These are phyloP conservation scores for Mucor saturninus DNA, from an alignment of 371 early-diverging fungal species.

Conservation along the genomic window DNA sequence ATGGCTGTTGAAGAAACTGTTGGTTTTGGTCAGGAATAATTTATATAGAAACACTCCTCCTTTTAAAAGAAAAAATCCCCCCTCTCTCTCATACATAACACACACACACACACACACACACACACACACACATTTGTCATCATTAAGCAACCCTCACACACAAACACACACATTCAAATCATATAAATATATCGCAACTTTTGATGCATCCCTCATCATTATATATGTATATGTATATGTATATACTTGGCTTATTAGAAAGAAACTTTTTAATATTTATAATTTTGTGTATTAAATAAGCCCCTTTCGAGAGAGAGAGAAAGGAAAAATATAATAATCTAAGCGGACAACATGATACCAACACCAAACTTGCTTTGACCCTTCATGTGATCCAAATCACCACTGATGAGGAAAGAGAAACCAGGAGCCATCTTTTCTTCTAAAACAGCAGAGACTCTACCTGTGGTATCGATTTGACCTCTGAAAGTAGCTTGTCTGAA, in stretches of 20 bases:
- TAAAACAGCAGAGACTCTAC: conserved; percentile 84
- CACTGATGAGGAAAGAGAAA: conserved; percentile 88
- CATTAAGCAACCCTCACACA: no score
- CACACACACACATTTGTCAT: background rate
- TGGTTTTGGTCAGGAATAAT: conserved; percentile 81
- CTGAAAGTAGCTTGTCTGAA: conserved; percentile 91
- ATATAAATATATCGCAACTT: no score
- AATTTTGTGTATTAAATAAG: no score
- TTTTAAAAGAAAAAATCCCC: background rate
- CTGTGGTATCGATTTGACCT: conserved; percentile 89
- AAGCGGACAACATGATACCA: conserved; percentile 80
- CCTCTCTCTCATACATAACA: background rate
- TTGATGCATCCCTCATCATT: background rate
- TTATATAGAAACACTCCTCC: background rate
- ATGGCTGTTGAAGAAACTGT: conserved; percentile 94
- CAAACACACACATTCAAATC: background rate
- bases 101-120: background rate
- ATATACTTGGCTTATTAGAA: background rate
- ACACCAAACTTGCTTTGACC: conserved; percentile 83
- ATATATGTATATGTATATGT: background rate
- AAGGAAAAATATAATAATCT: conserved; percentile 36
- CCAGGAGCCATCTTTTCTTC: conserved; percentile 97
- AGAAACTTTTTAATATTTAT: no score
- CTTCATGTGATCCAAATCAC: conserved; percentile 96
- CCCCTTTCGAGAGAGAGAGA: background rate